Evolutionary conservation across 2,329 filamentous ascomycete genomes (phyloP).

Genomic region (Aulographum hederae): DNA sequence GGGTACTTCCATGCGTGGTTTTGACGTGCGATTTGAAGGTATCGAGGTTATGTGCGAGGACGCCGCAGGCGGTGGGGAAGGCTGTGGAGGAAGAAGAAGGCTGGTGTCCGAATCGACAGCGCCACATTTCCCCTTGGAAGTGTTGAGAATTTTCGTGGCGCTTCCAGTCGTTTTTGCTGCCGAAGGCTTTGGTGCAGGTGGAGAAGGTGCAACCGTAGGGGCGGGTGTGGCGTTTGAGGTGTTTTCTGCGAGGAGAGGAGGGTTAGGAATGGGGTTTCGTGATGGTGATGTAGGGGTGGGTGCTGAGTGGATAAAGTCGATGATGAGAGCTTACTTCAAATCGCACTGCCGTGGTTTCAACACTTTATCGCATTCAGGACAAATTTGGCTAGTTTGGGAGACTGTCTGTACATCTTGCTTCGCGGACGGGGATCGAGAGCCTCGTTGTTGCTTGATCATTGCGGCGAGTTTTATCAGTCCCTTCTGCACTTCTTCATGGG

Average conservation of each 20-base stretch:
- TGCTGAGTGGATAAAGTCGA: not conserved
- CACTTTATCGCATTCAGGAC: too few species aligned
- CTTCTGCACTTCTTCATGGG: too few species aligned
- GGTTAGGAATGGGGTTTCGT: conserved; percentile 2
- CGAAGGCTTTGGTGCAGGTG: conserved; percentile 54
- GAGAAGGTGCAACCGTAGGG: conserved; percentile 69
- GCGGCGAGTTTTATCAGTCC: too few species aligned
- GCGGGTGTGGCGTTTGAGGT: conserved; percentile 60
- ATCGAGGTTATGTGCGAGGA: not conserved
- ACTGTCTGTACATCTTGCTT: too few species aligned
- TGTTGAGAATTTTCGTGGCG: conserved; percentile 74
- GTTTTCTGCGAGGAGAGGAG: conserved; percentile 57
- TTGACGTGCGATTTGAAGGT: not conserved
- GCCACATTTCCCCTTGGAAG: conserved; percentile 51
- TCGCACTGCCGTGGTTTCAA: conserved; percentile 25
- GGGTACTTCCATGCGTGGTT: not conserved
- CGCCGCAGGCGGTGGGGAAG: conserved; percentile 1
- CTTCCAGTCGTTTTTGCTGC: conserved; percentile 92
- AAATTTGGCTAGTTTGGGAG: too few species aligned
- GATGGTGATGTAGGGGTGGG: not conserved
- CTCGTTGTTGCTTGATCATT: too few species aligned
- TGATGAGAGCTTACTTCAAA: conserved; percentile 13
- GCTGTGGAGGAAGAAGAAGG: conserved; percentile 8
- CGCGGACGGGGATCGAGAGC: too few species aligned
- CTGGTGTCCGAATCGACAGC: conserved; percentile 33